phyloP scores from a whole-genome alignment of 305 asterid genomes.

The Caryopteris hybrid region DNA sequence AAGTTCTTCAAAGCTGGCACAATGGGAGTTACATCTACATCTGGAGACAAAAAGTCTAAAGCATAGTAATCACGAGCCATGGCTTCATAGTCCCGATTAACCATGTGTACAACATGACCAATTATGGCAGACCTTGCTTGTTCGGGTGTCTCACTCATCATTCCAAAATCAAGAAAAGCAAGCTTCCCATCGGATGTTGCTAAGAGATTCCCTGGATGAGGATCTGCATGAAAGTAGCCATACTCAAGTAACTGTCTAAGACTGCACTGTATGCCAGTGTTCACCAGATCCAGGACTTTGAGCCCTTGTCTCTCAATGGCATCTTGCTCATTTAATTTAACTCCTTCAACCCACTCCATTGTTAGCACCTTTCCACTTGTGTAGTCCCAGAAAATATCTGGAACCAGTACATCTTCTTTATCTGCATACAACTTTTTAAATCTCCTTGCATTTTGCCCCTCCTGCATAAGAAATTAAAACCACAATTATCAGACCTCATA shows the following conservation, averaged over 20 bases:
- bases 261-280: slow-evolving; percentile 96
- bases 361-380: slow-evolving; percentile 94
- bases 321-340: slow-evolving; percentile 86
- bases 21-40: slow-evolving; percentile 93
- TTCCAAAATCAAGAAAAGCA: slow-evolving; percentile 98
- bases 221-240: slow-evolving; percentile 99
- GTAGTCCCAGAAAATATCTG: slow-evolving; percentile 97
- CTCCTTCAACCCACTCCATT: slow-evolving; percentile 99
- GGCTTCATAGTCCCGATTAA: slow-evolving; percentile 98
- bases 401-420: slow-evolving; percentile 92
- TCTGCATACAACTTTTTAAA: slow-evolving; percentile 96
- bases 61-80: slow-evolving; percentile 99
- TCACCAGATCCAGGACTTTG: slow-evolving; percentile 89
- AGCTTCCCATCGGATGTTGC: slow-evolving; percentile 99
- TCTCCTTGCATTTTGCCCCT: slow-evolving; percentile 97
- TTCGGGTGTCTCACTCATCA: slow-evolving; percentile 99
- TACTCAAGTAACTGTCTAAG: slow-evolving; percentile 96
- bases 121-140: slow-evolving; percentile 94
- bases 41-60: slow-evolving; percentile 88
- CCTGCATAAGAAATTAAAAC: slow-evolving; percentile 81
- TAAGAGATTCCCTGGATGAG: slow-evolving; percentile 97
- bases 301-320: slow-evolving; percentile 98
- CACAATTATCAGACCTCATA: slow-evolving; percentile 51
- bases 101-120: slow-evolving; percentile 99
- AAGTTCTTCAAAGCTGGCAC: slow-evolving; percentile 83